These are phyloP conservation scores for Ziziphus jujuba DNA, from an alignment of 306 rosid genomes.

Conservation along the genomic window DNA sequence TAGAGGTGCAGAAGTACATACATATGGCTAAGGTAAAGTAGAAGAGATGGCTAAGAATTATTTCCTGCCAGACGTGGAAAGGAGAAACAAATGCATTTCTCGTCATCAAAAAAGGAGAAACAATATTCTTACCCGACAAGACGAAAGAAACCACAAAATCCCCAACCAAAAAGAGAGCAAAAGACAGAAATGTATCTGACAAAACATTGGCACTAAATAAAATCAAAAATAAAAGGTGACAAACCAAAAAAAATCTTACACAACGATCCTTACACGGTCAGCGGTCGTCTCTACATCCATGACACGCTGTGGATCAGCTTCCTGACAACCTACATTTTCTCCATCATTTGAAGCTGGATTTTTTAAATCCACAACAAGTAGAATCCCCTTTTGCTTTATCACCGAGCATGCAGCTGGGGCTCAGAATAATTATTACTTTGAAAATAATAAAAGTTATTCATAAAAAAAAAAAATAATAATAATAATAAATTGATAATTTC, in stretches of 20 bases:
- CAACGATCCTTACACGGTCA: constrained; percentile 40
- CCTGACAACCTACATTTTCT: constrained; percentile 42
- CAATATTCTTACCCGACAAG: not conserved
- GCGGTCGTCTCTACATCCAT: constrained; percentile 41
- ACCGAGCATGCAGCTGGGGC: constrained; percentile 30
- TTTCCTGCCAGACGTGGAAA: not conserved
- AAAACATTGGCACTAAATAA: not conserved
- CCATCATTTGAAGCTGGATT: constrained; percentile 39
- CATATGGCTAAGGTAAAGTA: not conserved
- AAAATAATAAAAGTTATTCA: too few species aligned
- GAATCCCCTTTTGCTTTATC: constrained; percentile 43
- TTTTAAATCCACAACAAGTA: constrained; percentile 45
- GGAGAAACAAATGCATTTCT: not conserved
- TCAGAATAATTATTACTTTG: too few species aligned
- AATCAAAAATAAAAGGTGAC: too few species aligned
- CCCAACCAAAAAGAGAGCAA: too few species aligned
- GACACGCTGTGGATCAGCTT: constrained; percentile 42
- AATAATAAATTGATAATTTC: too few species aligned
- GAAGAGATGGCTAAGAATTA: not conserved
- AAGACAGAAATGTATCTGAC: too few species aligned
- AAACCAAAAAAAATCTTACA: constrained; percentile 58
- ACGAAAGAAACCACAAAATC: not conserved
- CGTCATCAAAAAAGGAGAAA: not conserved
- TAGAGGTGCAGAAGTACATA: not conserved
- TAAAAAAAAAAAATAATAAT: too few species aligned